A percentile compares a stretch with the other conserved stretches of the same genome.
These are phyloP conservation scores for Eucalyptus cladocalyx DNA, from an alignment of 345 rosid genomes.

Conservation along the genomic window DNA sequence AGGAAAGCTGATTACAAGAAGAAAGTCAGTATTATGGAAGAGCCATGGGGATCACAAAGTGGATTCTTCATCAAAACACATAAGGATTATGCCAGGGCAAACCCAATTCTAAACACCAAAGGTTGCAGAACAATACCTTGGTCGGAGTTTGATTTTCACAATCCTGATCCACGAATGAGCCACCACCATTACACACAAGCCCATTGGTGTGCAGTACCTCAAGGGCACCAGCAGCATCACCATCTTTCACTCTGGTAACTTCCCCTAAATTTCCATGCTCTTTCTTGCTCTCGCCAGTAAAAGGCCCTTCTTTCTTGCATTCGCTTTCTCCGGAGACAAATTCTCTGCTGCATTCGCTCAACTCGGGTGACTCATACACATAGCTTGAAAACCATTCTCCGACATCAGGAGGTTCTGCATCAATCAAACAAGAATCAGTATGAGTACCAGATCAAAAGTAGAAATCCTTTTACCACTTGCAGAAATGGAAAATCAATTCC, in stretches of 20 bases:
- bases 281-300: background rate
- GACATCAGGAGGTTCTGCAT: constrained; percentile 34
- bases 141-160: background rate
- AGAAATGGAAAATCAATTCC: background rate
- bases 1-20: background rate
- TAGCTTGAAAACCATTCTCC: constrained; percentile 13
- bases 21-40: background rate
- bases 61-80: background rate
- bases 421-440: background rate
- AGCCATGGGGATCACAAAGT: background rate
- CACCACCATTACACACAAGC: background rate
- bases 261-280: background rate
- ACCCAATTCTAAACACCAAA: background rate
- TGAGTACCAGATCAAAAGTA: background rate
- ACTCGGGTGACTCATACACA: constrained; percentile 8
- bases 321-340: background rate
- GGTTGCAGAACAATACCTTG: constrained; percentile 1
- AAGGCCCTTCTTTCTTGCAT: background rate
- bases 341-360: background rate
- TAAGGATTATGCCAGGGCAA: background rate
- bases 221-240: background rate
- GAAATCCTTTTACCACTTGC: background rate
- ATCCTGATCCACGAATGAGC: background rate
- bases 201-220: background rate
- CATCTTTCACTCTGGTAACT: background rate